A percentile compares a stretch with the other conserved stretches of the same genome.
Conservation (phyloP, 345 rosid species). For the Turnera subulata region DNA sequence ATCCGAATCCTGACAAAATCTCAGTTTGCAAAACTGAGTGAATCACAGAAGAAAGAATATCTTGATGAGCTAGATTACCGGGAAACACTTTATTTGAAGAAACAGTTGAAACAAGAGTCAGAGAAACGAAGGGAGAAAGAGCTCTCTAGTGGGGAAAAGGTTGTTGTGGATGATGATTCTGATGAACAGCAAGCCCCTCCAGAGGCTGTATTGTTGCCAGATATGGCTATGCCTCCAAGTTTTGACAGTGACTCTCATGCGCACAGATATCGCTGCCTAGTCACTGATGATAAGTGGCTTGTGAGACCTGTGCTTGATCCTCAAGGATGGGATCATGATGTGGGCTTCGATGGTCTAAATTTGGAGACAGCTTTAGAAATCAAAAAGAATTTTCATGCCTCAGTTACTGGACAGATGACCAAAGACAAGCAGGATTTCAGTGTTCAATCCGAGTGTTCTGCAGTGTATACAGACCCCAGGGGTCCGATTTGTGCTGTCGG, state of each 20-base stretch:
- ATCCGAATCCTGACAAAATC: constrained; percentile 72
- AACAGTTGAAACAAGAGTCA: constrained; percentile 74
- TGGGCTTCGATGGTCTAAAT: constrained; percentile 85
- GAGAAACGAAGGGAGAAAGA: constrained; percentile 42
- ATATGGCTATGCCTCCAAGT: constrained; percentile 78
- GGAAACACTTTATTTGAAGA: constrained; percentile 77
- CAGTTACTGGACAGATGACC: constrained; percentile 64
- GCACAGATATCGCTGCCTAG: constrained; percentile 65
- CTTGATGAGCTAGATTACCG: constrained; percentile 89
- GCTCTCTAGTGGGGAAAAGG: constrained; percentile 35
- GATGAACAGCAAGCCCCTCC: constrained; percentile 33
- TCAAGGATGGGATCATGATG: constrained; percentile 96
- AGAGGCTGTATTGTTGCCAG: constrained; percentile 61
- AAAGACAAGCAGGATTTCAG: constrained; percentile 76
- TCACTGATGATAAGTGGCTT: constrained; percentile 52
- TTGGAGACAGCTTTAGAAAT: constrained; percentile 62
- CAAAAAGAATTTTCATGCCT: constrained; percentile 45
- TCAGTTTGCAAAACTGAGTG: constrained; percentile 62
- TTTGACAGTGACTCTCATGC: constrained; percentile 65
- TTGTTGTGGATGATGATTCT: constrained; percentile 24
- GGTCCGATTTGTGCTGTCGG: constrained; percentile 58
- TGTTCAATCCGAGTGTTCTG: constrained; percentile 68
- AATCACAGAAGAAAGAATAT: constrained; percentile 68
- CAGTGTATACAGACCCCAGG: constrained; percentile 44
- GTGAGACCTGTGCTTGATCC: constrained; percentile 85